phyloP scores from a whole-genome alignment of 441 rosid species.

The Biscutella laevigata region DNA sequence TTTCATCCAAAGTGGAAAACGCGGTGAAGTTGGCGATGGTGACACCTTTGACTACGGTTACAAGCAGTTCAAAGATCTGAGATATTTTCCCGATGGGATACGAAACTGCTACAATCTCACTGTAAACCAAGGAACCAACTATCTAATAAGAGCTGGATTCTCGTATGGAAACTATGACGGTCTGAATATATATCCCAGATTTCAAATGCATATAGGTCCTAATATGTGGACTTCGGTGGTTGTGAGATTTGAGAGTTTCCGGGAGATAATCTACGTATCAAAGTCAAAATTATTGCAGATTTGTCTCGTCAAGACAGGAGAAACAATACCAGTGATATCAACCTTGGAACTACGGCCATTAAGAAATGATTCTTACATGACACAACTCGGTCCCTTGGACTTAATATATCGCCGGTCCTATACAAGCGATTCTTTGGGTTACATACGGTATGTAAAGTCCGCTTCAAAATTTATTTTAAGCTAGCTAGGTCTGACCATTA shows the following conservation, averaged over 20 bases:
- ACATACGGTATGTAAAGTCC: slow-evolving; percentile 1
- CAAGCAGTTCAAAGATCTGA: slow-evolving; percentile 2
- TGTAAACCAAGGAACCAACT: slow-evolving; percentile 11
- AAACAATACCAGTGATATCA: slow-evolving; percentile 37
- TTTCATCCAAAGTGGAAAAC: not conserved
- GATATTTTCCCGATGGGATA: slow-evolving; percentile 33
- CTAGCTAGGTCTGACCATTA: no score
- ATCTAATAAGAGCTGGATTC: slow-evolving; percentile 28
- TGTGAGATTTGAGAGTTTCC: not conserved
- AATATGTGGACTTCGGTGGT: slow-evolving; percentile 24
- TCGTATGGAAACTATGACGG: slow-evolving; percentile 35
- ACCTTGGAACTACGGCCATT: slow-evolving; percentile 36
- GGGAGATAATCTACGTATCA: slow-evolving; percentile 27
- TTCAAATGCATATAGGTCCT: slow-evolving; percentile 28
- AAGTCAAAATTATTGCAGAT: slow-evolving; percentile 10
- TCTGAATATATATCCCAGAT: slow-evolving; percentile 10
- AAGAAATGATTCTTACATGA: slow-evolving; percentile 17
- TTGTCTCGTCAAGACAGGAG: slow-evolving; percentile 28
- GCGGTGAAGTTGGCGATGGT: not conserved
- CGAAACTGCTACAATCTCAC: slow-evolving; percentile 34
- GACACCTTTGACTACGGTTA: not conserved
- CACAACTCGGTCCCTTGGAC: slow-evolving; percentile 25
- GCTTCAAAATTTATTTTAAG: no score
- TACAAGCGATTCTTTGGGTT: not conserved
- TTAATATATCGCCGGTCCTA: not conserved